These are phyloP conservation scores for Neurospora terricola DNA, from an alignment of 495 filamentous ascomycete species.

Conservation along the genomic window DNA sequence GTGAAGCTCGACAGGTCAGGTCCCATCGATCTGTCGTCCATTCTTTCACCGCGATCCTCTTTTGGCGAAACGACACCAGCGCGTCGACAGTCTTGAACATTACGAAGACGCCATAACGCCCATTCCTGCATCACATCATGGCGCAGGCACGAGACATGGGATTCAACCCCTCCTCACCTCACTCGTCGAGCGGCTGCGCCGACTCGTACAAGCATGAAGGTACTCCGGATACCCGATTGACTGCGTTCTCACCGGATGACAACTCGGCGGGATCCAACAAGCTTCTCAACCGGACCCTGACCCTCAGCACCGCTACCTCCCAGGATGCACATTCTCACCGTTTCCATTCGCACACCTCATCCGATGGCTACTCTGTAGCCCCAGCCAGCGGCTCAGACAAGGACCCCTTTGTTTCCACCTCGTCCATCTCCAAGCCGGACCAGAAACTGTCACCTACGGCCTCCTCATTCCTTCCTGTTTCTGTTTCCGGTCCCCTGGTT, in stretches of 20 bases:
- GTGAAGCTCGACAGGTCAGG: background rate
- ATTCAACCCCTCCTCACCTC: constrained; percentile 43
- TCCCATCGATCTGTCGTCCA: background rate
- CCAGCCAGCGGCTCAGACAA: constrained; percentile 16
- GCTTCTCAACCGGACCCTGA: constrained; percentile 14
- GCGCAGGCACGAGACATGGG: constrained; percentile 25
- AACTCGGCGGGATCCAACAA: constrained; percentile 25
- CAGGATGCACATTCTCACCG: constrained; percentile 4
- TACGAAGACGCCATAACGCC: background rate
- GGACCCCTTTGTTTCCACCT: constrained; percentile 33
- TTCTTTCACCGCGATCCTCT: background rate
- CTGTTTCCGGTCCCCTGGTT: constrained; percentile 14
- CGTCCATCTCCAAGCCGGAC: constrained; percentile 17
- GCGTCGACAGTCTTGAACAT: background rate
- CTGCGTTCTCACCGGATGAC: constrained; percentile 55
- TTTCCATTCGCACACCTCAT: constrained; percentile 5
- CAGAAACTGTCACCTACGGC: constrained; percentile 43
- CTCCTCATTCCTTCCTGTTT: constrained; percentile 33
- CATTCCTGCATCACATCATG: constrained; percentile 12
- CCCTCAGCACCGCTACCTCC: constrained; percentile 5
- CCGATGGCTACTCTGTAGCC: constrained; percentile 7
- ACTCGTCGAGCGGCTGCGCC: constrained; percentile 44
- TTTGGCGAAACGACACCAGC: background rate
- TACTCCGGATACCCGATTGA: constrained; percentile 54
- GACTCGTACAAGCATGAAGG: constrained; percentile 43